Percentiles rank a stretch among this genome's conserved stretches.
Conservation (phyloP, 768 basidiomycete genomes). For the Podaxis mareebaensis region DNA sequence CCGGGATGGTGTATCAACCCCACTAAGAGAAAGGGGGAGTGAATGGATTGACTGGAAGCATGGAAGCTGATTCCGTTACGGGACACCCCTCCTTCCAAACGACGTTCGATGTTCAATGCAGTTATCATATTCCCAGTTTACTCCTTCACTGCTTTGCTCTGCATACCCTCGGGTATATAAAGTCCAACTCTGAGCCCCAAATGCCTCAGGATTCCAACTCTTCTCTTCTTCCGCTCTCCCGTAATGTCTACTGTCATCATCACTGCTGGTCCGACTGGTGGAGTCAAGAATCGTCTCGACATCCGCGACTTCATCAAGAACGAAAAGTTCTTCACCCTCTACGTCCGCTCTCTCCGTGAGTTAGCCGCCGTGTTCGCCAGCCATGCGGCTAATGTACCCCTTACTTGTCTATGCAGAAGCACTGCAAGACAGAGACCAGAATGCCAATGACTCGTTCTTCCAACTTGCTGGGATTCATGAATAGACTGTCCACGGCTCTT, state of each 20-base stretch:
- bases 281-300: constrained; percentile 35
- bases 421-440: constrained; percentile 1
- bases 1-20: too few relatives aligned
- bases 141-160: too few relatives aligned
- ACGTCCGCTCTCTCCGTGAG: constrained; percentile 50
- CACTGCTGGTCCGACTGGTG: constrained; percentile 3
- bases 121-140: too few relatives aligned
- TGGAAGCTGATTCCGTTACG: too few relatives aligned
- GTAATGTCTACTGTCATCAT: background rate
- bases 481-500: background rate
- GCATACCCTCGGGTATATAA: too few relatives aligned
- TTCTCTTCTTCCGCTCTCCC: too few relatives aligned
- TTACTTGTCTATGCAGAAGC: background rate
- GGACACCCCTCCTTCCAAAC: too few relatives aligned
- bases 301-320: constrained; percentile 44
- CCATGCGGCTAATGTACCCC: background rate
- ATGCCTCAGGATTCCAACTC: too few relatives aligned
- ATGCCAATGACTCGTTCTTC: constrained; percentile 35
- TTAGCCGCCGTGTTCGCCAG: background rate
- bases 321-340: constrained; percentile 50
- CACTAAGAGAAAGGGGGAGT: too few relatives aligned
- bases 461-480: constrained; percentile 47
- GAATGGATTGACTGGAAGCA: too few relatives aligned
- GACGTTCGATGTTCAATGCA: too few relatives aligned
- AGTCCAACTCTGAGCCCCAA: too few relatives aligned